phyloP scores from a whole-genome alignment of 2,329 filamentous ascomycete species.

The Alternaria alternata region DNA sequence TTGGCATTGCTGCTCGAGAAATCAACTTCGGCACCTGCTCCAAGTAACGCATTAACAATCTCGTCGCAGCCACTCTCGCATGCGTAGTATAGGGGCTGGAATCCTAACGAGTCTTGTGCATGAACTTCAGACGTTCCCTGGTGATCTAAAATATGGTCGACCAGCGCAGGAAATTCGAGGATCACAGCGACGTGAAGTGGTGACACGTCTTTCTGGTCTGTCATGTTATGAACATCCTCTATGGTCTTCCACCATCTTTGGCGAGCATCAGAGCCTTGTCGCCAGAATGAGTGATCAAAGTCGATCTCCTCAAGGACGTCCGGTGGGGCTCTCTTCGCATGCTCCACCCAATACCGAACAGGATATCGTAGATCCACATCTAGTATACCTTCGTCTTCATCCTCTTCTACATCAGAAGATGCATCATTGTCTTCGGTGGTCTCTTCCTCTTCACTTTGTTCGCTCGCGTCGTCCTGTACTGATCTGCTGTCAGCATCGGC shows the following conservation, averaged over 20 bases:
- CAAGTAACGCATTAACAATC: constrained; percentile 26
- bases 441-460: neutral
- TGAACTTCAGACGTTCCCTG: constrained; percentile 21
- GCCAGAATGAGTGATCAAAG: constrained; percentile 27
- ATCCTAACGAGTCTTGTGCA: constrained; percentile 27
- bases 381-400: constrained; percentile 8
- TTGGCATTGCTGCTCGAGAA: constrained; percentile 8
- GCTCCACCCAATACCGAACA: constrained; percentile 34
- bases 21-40: constrained; percentile 26
- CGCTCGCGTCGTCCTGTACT: neutral
- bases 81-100: constrained; percentile 32
- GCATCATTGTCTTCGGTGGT: neutral
- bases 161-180: constrained; percentile 24
- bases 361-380: constrained; percentile 26
- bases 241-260: constrained; percentile 30
- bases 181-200: constrained; percentile 31
- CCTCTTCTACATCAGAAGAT: constrained; percentile 2
- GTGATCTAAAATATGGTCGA: constrained; percentile 27
- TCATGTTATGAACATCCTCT: constrained; percentile 19
- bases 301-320: constrained; percentile 35
- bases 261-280: constrained; percentile 18
- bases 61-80: constrained; percentile 26
- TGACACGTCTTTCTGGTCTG: constrained; percentile 21
- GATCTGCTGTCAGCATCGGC: neutral
- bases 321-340: constrained; percentile 27